These are phyloP conservation scores for Cornus controversa DNA, from an alignment of 148 eudicot species.

Conservation along the genomic window DNA sequence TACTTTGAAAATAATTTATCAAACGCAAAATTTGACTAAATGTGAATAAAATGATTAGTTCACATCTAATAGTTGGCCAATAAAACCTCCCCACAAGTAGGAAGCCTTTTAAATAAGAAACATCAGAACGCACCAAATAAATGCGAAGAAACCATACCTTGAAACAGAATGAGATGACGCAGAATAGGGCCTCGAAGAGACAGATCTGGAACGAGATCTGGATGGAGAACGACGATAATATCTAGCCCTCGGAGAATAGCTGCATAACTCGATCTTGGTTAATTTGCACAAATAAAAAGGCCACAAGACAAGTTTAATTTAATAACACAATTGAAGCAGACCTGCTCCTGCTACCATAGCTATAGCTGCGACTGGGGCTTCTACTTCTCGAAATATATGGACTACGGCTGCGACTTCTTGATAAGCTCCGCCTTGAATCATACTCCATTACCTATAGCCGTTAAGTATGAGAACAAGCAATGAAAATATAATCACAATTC, in stretches of 20 bases:
- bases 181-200: constrained; percentile 34
- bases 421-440: constrained; percentile 41
- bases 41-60: not conserved
- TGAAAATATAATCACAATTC: not conserved
- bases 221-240: constrained; percentile 50
- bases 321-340: not conserved
- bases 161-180: constrained; percentile 45
- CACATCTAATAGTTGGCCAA: not conserved
- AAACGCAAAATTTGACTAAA: not conserved
- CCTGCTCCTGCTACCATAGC: constrained; percentile 64
- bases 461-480: not conserved
- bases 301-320: not conserved
- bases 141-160: constrained; percentile 35
- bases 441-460: constrained; percentile 53
- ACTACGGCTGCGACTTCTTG: constrained; percentile 59
- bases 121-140: not conserved
- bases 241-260: constrained; percentile 54
- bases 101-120: not conserved
- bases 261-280: constrained; percentile 27
- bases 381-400: constrained; percentile 65
- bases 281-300: not conserved
- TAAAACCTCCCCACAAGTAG: not conserved
- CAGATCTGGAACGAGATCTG: constrained; percentile 55
- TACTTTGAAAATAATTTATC: not conserved
- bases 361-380: constrained; percentile 54